Percentiles rank a stretch among this genome's conserved stretches.
These are phyloP conservation scores for Termitomyces eurrhizus DNA, from an alignment of 768 basidiomycete genomes.

Conservation along the genomic window DNA sequence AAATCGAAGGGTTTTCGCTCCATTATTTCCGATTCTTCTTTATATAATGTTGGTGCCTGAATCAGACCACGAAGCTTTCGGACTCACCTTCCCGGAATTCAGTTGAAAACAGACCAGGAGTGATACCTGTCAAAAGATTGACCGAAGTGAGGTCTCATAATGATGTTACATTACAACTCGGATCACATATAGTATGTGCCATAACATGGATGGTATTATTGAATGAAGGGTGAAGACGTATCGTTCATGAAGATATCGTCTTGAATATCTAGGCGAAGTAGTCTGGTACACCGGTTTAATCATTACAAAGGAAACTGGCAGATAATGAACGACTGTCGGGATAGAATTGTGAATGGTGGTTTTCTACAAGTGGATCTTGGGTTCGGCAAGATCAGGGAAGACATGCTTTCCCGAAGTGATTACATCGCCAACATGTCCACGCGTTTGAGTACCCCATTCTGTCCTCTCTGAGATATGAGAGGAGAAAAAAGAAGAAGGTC, in stretches of 20 bases:
- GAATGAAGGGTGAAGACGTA: neutral
- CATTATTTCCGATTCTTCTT: neutral
- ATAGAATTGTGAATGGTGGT: neutral
- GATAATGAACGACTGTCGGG: neutral
- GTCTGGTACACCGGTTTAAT: neutral
- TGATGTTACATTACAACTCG: neutral
- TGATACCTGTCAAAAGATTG: neutral
- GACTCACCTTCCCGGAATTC: neutral
- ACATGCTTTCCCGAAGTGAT: neutral
- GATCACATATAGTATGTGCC: neutral
- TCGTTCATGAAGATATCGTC: neutral
- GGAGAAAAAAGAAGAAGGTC: neutral
- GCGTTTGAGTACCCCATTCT: conserved; percentile 31
- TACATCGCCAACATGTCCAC: conserved; percentile 46
- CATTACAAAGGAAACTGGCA: neutral
- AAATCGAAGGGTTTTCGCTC: neutral
- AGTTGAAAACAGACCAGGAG: neutral
- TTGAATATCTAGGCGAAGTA: neutral
- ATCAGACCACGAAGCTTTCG: neutral
- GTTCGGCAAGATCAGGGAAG: neutral
- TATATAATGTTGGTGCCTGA: neutral
- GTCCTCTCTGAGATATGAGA: conserved; percentile 30
- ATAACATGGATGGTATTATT: neutral
- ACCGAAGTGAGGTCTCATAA: neutral
- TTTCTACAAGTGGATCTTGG: neutral